phyloP scores from a whole-genome alignment of 2,329 filamentous ascomycete species.

The Exophiala dermatitidis region DNA sequence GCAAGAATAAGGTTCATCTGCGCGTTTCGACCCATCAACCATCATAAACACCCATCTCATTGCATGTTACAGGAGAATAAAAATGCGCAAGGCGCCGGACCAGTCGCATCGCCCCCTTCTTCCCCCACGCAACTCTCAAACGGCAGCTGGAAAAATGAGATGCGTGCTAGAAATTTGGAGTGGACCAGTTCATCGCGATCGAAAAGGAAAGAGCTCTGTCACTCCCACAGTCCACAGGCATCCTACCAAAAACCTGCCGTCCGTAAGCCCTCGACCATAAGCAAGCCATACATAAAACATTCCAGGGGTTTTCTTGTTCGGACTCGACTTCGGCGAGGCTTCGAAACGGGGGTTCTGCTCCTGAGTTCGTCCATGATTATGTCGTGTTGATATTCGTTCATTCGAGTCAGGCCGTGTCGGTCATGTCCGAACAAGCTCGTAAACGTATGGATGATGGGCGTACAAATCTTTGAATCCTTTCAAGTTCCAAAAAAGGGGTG shows the following conservation, averaged over 20 bases:
- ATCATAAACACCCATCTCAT: conserved; percentile 9
- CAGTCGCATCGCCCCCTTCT: conserved; percentile 1
- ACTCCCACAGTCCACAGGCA: conserved; percentile 4
- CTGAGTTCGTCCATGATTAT: background rate
- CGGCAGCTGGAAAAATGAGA: conserved; percentile 6
- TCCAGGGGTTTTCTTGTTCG: background rate
- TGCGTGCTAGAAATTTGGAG: background rate
- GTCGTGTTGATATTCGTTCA: conserved; percentile 3
- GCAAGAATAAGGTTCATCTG: background rate
- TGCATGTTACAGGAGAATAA: conserved; percentile 16
- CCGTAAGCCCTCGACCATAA: conserved; percentile 5
- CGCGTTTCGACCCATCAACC: conserved; percentile 10
- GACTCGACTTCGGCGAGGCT: background rate
- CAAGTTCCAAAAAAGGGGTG: conserved; percentile 8
- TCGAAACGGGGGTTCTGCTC: too few species aligned
- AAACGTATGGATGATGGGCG: conserved; percentile 14
- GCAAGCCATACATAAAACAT: conserved; percentile 10
- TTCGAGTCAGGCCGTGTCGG: background rate
- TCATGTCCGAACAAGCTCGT: conserved; percentile 1
- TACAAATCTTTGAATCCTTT: conserved; percentile 9
- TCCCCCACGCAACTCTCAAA: conserved; percentile 6
- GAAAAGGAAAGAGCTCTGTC: conserved; percentile 10
- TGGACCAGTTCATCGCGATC: conserved; percentile 15
- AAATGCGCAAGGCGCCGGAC: conserved; percentile 3
- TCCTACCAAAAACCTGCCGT: conserved; percentile 4